phyloP scores from a whole-genome alignment of 2,329 filamentous ascomycete genomes.

The Exophiala calicioides region DNA sequence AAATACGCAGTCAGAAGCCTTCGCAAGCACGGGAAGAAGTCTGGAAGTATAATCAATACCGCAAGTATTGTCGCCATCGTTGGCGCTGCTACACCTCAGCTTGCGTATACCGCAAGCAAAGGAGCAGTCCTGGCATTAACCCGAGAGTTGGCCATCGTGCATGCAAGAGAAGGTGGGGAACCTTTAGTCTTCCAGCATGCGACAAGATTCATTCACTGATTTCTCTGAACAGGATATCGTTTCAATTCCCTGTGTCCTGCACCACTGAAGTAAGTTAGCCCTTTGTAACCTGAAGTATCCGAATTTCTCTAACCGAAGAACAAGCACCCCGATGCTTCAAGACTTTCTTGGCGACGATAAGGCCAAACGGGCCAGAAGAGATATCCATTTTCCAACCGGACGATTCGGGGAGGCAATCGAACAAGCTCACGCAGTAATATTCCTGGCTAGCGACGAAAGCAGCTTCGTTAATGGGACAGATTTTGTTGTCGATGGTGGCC shows the following conservation, averaged over 20 bases:
- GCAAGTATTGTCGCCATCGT: slow-evolving; percentile 26
- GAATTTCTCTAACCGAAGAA: background rate
- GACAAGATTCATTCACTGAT: background rate
- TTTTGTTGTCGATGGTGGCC: slow-evolving; percentile 91
- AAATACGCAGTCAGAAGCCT: slow-evolving; percentile 86
- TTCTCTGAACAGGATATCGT: slow-evolving; percentile 59
- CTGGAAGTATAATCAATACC: slow-evolving; percentile 52
- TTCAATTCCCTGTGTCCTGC: slow-evolving; percentile 91
- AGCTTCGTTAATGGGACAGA: slow-evolving; percentile 89
- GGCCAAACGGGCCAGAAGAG: slow-evolving; percentile 75
- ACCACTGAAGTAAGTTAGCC: slow-evolving; percentile 65
- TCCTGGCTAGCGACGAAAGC: slow-evolving; percentile 82
- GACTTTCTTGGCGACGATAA: slow-evolving; percentile 88
- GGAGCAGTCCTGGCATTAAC: slow-evolving; percentile 88
- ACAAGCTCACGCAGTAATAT: slow-evolving; percentile 84
- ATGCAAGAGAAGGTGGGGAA: slow-evolving; percentile 67
- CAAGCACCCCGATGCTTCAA: slow-evolving; percentile 77
- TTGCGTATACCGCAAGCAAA: slow-evolving; percentile 88
- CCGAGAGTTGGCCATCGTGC: slow-evolving; percentile 81
- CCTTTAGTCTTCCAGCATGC: background rate
- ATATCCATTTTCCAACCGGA: slow-evolving; percentile 85
- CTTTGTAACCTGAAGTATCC: background rate
- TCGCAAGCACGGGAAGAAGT: slow-evolving; percentile 74
- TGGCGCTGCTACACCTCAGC: slow-evolving; percentile 27
- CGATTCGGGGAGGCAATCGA: slow-evolving; percentile 92